phyloP scores from a whole-genome alignment of 1,284 basidiomycete genomes.

The Cutaneotrichosporon curvatum region DNA sequence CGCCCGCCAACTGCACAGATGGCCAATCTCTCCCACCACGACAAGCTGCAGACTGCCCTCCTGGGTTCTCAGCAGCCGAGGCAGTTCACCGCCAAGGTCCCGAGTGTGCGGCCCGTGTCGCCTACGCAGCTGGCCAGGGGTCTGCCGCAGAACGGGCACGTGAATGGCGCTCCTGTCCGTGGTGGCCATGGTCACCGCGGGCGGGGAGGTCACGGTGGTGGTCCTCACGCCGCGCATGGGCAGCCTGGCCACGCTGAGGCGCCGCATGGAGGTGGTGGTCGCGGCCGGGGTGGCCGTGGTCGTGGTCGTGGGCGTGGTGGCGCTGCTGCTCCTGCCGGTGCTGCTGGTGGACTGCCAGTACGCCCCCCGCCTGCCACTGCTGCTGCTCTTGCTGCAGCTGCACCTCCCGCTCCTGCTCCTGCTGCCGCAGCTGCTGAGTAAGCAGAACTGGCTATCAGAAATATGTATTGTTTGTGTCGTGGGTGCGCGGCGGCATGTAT shows the following conservation, averaged over 20 bases:
- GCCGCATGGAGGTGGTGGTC: neutral
- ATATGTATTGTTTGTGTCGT: too few relatives aligned
- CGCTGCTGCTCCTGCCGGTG: neutral
- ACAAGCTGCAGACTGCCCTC: conserved; percentile 29
- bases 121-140: conserved; percentile 4
- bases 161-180: neutral
- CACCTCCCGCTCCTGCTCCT: neutral
- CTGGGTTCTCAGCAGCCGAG: conserved; percentile 14
- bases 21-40: conserved; percentile 20
- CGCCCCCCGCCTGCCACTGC: neutral
- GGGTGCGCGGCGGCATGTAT: too few relatives aligned
- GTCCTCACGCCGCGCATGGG: neutral
- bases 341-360: neutral
- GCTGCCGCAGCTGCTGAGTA: neutral
- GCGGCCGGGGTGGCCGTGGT: conserved; percentile 3
- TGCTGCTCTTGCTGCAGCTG: conserved; percentile 2
- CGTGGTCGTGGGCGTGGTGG: conserved; percentile 5
- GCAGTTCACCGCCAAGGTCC: conserved; percentile 13
- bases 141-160: neutral
- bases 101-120: conserved; percentile 11
- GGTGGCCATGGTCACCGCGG: conserved; percentile 1
- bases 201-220: neutral
- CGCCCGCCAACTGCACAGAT: conserved; percentile 11
- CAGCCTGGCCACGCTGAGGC: neutral
- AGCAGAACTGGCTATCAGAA: too few relatives aligned